Conservation (phyloP, 257 asterid genomes). For the Solanum corneliomulleri region DNA sequence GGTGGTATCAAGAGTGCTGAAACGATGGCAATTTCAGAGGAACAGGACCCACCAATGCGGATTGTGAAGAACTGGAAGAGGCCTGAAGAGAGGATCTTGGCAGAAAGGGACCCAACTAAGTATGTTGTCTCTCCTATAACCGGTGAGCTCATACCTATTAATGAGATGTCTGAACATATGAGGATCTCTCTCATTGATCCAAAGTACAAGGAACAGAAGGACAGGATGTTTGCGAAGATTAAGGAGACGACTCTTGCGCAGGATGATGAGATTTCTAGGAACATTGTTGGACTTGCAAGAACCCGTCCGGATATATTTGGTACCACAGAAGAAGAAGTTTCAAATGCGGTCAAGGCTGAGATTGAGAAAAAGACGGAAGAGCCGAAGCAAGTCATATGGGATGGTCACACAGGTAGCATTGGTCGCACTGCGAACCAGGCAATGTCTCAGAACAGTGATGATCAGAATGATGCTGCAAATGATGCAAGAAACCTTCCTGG, state of each 20-base stretch:
- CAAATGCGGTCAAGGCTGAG: slow-evolving; percentile 93
- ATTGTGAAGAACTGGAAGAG: slow-evolving; percentile 93
- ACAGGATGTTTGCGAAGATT: slow-evolving; percentile 96
- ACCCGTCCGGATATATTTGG: slow-evolving; percentile 96
- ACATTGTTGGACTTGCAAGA: slow-evolving; percentile 89
- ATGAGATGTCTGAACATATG: slow-evolving; percentile 97
- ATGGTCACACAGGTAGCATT: slow-evolving; percentile 90
- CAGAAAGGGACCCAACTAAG: slow-evolving; percentile 86
- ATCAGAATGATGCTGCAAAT: slow-evolving; percentile 32
- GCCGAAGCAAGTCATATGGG: slow-evolving; percentile 98
- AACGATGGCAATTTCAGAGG: slow-evolving; percentile 33
- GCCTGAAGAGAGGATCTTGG: slow-evolving; percentile 80
- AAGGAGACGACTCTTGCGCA: slow-evolving; percentile 90
- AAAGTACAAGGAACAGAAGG: slow-evolving; percentile 91
- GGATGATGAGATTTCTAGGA: slow-evolving; percentile 89
- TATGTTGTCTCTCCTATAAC: slow-evolving; percentile 84
- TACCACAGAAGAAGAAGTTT: slow-evolving; percentile 95
- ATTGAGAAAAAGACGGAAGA: slow-evolving; percentile 89
- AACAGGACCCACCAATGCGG: slow-evolving; percentile 83
- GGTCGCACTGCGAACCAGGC: slow-evolving; percentile 96
- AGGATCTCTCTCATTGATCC: slow-evolving; percentile 95
- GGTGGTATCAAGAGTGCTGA: slow-evolving; percentile 34
- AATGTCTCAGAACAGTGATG: slow-evolving; percentile 71
- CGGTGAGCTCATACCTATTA: slow-evolving; percentile 70
- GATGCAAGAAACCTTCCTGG: slow-evolving; percentile 64